phyloP scores from a whole-genome alignment of 495 filamentous ascomycete species.

The Astrocystis sublimbata region DNA sequence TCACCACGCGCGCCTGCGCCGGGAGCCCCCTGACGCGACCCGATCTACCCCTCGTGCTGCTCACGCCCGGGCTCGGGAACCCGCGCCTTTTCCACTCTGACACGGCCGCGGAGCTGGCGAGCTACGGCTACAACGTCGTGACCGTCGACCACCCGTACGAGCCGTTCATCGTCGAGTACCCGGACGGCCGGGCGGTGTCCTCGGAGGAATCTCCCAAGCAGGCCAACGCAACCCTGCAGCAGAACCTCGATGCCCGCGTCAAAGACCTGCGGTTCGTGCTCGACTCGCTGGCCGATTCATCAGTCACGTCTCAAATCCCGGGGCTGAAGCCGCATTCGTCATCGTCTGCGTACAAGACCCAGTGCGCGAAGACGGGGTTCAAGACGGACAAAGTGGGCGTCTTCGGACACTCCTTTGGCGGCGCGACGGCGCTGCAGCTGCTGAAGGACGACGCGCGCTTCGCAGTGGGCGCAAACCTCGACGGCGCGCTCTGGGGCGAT shows the following conservation, averaged over 20 bases:
- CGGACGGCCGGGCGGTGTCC: constrained; percentile 41
- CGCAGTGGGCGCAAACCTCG: constrained; percentile 49
- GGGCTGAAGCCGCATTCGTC: neutral
- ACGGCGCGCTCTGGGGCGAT: constrained; percentile 42
- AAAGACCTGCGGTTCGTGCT: constrained; percentile 19
- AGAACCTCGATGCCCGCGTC: constrained; percentile 11
- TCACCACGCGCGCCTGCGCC: constrained; percentile 18
- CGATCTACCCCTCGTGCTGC: constrained; percentile 34
- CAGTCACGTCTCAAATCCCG: constrained; percentile 11
- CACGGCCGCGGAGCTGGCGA: constrained; percentile 46
- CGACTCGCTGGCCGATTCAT: constrained; percentile 8
- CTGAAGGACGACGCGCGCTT: constrained; percentile 44
- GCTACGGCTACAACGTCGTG: constrained; percentile 50
- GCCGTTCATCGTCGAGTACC: constrained; percentile 48
- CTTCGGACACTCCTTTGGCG: constrained; percentile 58
- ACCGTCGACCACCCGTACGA: constrained; percentile 56
- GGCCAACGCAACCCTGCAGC: neutral
- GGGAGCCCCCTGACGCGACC: constrained; percentile 8
- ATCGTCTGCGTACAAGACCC: neutral
- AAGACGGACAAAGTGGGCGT: constrained; percentile 36
- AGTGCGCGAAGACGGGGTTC: neutral
- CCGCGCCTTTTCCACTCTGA: constrained; percentile 42
- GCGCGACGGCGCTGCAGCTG: constrained; percentile 48
- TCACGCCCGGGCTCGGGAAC: constrained; percentile 38
- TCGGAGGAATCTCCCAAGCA: neutral